Evolutionary conservation across 2,329 filamentous ascomycete species (phyloP).

Genomic region (Huntiella abstrusa): DNA sequence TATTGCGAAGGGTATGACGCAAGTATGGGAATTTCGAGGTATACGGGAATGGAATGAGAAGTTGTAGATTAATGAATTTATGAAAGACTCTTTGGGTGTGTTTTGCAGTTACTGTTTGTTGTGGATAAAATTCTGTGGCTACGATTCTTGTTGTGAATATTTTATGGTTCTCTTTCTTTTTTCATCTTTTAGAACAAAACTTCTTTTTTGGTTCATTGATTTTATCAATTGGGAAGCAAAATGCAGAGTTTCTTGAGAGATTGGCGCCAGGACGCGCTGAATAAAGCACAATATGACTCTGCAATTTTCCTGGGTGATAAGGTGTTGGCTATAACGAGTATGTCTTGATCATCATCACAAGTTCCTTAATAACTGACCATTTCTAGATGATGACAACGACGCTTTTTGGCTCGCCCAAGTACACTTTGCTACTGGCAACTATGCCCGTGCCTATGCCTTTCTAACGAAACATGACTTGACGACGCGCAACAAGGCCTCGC

Average conservation of each 20-base stretch:
- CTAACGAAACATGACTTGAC: slow-evolving; percentile 71
- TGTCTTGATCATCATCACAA: slow-evolving; percentile 16
- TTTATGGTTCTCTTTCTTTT: neutral
- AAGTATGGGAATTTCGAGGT: too few relatives aligned
- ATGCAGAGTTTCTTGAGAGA: slow-evolving; percentile 91
- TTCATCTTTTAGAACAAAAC: neutral
- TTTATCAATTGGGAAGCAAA: neutral
- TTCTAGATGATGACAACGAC: slow-evolving; percentile 70
- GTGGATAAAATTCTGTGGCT: too few relatives aligned
- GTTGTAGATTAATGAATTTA: too few relatives aligned
- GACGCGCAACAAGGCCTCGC: slow-evolving; percentile 63
- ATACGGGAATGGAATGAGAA: too few relatives aligned
- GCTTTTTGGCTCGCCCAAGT: slow-evolving; percentile 97
- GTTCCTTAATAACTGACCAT: slow-evolving; percentile 1
- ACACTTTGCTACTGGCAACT: slow-evolving; percentile 89
- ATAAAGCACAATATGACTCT: slow-evolving; percentile 90
- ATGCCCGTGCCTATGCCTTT: slow-evolving; percentile 74
- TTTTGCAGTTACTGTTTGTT: too few relatives aligned
- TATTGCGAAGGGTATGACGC: neutral
- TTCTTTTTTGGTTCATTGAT: slow-evolving; percentile 2
- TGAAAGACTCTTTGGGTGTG: too few relatives aligned
- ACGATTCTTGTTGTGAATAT: too few relatives aligned
- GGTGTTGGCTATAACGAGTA: slow-evolving; percentile 81
- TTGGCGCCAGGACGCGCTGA: slow-evolving; percentile 88
- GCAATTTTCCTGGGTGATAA: slow-evolving; percentile 97